Conservation (phyloP, 2,329 filamentous ascomycete species). For the Mollisia scopiformis region DNA sequence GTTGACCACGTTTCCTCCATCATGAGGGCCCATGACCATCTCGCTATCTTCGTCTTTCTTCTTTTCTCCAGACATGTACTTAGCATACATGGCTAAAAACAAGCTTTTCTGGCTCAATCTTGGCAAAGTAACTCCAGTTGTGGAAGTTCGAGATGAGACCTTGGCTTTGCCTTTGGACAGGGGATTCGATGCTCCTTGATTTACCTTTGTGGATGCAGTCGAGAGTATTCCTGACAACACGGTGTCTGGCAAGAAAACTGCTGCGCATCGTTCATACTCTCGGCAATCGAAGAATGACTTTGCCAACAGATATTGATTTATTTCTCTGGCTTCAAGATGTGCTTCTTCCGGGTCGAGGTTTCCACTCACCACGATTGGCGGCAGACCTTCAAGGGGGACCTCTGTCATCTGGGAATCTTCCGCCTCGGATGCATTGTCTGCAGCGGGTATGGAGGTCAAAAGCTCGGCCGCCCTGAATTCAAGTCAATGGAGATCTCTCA, state of each 20-base stretch:
- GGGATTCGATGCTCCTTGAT: conserved; percentile 43
- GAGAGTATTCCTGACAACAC: conserved; percentile 69
- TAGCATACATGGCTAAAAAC: conserved; percentile 89
- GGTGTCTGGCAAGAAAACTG: conserved; percentile 84
- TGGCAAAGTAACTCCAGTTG: conserved; percentile 45
- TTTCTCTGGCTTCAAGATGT: conserved; percentile 75
- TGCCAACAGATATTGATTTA: conserved; percentile 83
- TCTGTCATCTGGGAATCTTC: conserved; percentile 63
- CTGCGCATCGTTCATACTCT: conserved; percentile 91
- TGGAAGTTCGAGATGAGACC: conserved; percentile 17
- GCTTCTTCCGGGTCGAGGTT: conserved; percentile 74
- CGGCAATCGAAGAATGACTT: conserved; percentile 95
- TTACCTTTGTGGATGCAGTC: conserved; percentile 40
- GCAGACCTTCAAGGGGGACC: conserved; percentile 50
- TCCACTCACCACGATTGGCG: conserved; percentile 52
- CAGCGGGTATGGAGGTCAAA: conserved; percentile 74
- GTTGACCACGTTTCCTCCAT: conserved; percentile 82
- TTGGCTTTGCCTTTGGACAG: conserved; percentile 67
- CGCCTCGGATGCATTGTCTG: conserved; percentile 53
- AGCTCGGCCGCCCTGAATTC: conserved; percentile 84
- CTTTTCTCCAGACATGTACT: conserved; percentile 92
- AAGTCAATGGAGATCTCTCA: conserved; percentile 19
- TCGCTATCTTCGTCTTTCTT: conserved; percentile 95
- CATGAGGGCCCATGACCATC: conserved; percentile 93
- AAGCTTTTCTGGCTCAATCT: conserved; percentile 85